Evolutionary conservation across 129 eudicot genomes (phyloP), one percentile per base, ranked within the genome.

Genomic region (Lactuca saligna): DNA sequence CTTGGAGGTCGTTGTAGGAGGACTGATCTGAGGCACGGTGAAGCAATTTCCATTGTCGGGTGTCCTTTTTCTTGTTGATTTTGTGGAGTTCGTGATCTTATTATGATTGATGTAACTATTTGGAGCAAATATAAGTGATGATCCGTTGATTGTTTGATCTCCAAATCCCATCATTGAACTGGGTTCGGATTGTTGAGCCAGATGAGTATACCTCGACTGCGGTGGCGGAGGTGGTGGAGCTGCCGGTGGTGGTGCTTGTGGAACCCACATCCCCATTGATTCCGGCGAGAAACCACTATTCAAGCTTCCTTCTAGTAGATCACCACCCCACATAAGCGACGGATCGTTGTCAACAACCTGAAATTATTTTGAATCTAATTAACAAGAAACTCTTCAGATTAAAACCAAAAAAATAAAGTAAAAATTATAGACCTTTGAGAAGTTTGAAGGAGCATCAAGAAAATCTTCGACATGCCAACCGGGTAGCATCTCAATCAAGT

Each of bases 391-490:
- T 8, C 16, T 17, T 59, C 16, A 3, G 29, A 65, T 73, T 49
- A 58, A 25, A 25, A 49, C 29, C 14, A 32, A 31, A 20, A 37
- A n/a, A 49, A 10, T 7, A 42, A 17, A 50, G 16, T 15, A 57
- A 46, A 44, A 39, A 44, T 5, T 4, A 38, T 20, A 67, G 17
- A 89, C 93, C 93, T 86, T 80, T 5, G 66, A 66, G 76, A 83
- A 77, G 70, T 29, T 4, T 46, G 90, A 51, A 31, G 88, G 72
- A 11, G 77, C 66, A 80, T 85, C 87, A 64, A 88, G 87, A 59
- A 88, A 80, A 56, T 91, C 98, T 42, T 88, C 98, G 53, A 91
- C 90, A 42, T 88, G 98, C 95, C 96, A 91, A 6, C 98, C 98
- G 0, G 98, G 98, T 29, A 91, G 58, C 84, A 29, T 91, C 34